phyloP scores from a whole-genome alignment of 179 eudicot genomes.

The Heliamphora pulchella region DNA sequence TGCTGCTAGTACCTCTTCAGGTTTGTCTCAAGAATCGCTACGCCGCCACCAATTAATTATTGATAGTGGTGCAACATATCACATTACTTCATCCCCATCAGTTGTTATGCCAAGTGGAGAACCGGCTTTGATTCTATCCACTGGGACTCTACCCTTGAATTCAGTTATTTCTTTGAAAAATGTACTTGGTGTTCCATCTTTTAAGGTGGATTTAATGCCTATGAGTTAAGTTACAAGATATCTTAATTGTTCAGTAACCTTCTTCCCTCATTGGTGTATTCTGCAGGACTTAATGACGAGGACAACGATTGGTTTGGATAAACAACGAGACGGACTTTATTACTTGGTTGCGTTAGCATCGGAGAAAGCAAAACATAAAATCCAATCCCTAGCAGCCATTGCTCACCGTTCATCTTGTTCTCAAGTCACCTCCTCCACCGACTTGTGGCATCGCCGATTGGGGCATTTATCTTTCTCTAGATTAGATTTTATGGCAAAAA shows the following conservation, averaged over 20 bases:
- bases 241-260: not conserved
- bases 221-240: not conserved
- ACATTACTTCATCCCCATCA: not conserved
- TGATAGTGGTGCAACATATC: not conserved
- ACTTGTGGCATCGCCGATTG: too few species aligned
- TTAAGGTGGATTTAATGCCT: slow-evolving; percentile 9
- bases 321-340: not conserved
- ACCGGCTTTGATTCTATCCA: not conserved
- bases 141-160: not conserved
- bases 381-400: not conserved
- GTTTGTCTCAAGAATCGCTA: too few species aligned
- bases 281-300: not conserved
- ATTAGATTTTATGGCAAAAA: too few species aligned
- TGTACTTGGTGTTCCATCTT: not conserved
- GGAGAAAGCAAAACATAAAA: too few species aligned
- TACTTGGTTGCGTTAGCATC: too few species aligned
- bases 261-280: too few species aligned
- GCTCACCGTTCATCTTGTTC: too few species aligned
- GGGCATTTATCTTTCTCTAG: too few species aligned
- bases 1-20: too few species aligned
- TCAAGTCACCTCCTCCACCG: too few species aligned
- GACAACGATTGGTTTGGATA: not conserved
- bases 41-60: too few species aligned
- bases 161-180: not conserved
- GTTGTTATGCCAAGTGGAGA: too few species aligned